Conservation (phyloP, 176 grass and related monocot species). For the Pharus latifolius region DNA sequence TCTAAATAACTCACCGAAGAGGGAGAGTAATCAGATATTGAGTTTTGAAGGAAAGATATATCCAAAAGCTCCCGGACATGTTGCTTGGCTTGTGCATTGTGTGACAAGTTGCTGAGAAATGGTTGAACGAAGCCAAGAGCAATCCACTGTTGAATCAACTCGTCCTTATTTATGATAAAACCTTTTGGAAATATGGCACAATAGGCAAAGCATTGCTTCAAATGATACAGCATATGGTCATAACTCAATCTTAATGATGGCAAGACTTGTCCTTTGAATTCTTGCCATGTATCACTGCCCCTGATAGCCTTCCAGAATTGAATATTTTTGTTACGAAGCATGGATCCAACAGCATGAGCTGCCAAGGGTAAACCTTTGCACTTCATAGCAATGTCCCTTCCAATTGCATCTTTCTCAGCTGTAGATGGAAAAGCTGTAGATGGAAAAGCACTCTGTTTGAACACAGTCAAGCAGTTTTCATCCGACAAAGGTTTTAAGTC, state of each 20-base stretch:
- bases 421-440: no score
- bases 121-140: constrained; percentile 10
- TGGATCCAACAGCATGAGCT: constrained; percentile 18
- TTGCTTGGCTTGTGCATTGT: background rate
- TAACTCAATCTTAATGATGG: constrained; percentile 22
- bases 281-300: background rate
- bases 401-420: background rate
- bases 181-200: constrained; percentile 4
- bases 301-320: background rate
- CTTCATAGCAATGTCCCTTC: constrained; percentile 11
- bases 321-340: background rate
- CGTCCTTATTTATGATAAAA: background rate
- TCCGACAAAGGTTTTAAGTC: background rate
- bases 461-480: constrained; percentile 18
- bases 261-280: background rate
- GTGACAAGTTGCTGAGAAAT: background rate
- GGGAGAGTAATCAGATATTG: background rate
- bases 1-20: no score
- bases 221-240: background rate
- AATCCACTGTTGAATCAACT: constrained; percentile 24
- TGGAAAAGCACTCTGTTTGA: no score
- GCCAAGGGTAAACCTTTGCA: constrained; percentile 22
- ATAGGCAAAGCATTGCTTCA: constrained; percentile 19
- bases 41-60: constrained; percentile 6
- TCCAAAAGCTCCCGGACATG: background rate